Base-by-base conservation (phyloP, 2,329 filamentous ascomycete genomes). In the Grosmannia serpens region DNA sequence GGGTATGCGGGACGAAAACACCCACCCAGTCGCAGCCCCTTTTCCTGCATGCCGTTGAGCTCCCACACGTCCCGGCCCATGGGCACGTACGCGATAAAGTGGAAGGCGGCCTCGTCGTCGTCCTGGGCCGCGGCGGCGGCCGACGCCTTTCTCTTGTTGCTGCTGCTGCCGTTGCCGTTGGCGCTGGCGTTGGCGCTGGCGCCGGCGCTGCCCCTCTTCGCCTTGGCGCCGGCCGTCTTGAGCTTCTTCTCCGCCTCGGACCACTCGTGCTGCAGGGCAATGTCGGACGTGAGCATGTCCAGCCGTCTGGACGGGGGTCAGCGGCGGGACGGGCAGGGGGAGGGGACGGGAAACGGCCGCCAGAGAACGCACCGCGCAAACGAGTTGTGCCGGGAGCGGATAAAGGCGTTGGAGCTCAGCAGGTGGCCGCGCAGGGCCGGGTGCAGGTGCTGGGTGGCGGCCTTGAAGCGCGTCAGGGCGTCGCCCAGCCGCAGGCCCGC, bases 71-170 rank as follows among this genome's bases (percentile, higher is more conserved):
- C 83, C 62, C 85, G 86, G 68, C 87, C 83, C 64, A 95, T 79
- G 55, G 86, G 82, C 15, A 90, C 91, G 74, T 99, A 99, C 27
- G 91, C 94, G 67, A 99, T 91, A 72, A 99, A 99, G 75, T 99
- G 94, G 73, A 95, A 99, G 27, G 92, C 89, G 67, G 97, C 94
- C 67, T 95, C 91, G 57, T 68, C 91, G 84, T 60, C 56, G 15
- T 74, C 69, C 60, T 72, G 71, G 15, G 15, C 10, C 3, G 47
- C 22, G 51, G 31, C 31, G 53, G 35, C 26, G 38, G n/a, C 27
- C 58, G 73, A 79, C 55, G 66, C 69, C 58, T 55, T 63, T 31
- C 58, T 59, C 59, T 65, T 69, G 46, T 63, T 68, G 33, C 26
- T 29, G 31, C 47, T 9, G 46, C 47, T 15, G 46, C 15, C 7